phyloP scores from a whole-genome alignment of 2,329 filamentous ascomycete genomes.

The Aspergillus hiratsukae region DNA sequence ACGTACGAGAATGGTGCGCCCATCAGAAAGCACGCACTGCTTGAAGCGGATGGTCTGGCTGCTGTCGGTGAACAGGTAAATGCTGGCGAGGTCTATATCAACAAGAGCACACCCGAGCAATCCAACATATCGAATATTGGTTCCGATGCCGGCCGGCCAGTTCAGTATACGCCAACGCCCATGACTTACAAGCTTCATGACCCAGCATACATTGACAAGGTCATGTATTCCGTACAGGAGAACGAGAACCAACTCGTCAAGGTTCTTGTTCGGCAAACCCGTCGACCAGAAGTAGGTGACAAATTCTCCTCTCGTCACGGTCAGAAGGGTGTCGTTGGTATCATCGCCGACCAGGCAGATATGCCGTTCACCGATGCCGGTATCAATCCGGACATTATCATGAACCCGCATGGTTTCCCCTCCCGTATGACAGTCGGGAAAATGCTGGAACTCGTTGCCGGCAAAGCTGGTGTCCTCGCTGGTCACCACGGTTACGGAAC shows the following conservation, averaged over 20 bases:
- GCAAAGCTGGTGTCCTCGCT: constrained; percentile 84
- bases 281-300: constrained; percentile 90
- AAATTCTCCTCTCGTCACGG: constrained; percentile 99
- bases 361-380: constrained; percentile 92
- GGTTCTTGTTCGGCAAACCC: constrained; percentile 91
- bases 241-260: constrained; percentile 84
- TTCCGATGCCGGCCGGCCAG: constrained; percentile 54
- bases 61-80: constrained; percentile 77
- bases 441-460: constrained; percentile 88
- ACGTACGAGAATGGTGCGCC: constrained; percentile 59
- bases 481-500: constrained; percentile 88
- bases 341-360: constrained; percentile 94
- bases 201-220: constrained; percentile 88
- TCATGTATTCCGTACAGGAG: constrained; percentile 87
- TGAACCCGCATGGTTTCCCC: constrained; percentile 99
- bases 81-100: constrained; percentile 78
- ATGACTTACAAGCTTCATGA: constrained; percentile 77
- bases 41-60: constrained; percentile 84
- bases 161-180: constrained; percentile 36
- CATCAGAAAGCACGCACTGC: constrained; percentile 64
- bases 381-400: constrained; percentile 96
- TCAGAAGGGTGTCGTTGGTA: constrained; percentile 95
- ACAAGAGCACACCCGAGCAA: constrained; percentile 81
- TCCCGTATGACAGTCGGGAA: constrained; percentile 99
- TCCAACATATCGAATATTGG: constrained; percentile 65